phyloP scores from a whole-genome alignment of 768 basidiomycete genomes.

The Coprinopsis strossmayeri region DNA sequence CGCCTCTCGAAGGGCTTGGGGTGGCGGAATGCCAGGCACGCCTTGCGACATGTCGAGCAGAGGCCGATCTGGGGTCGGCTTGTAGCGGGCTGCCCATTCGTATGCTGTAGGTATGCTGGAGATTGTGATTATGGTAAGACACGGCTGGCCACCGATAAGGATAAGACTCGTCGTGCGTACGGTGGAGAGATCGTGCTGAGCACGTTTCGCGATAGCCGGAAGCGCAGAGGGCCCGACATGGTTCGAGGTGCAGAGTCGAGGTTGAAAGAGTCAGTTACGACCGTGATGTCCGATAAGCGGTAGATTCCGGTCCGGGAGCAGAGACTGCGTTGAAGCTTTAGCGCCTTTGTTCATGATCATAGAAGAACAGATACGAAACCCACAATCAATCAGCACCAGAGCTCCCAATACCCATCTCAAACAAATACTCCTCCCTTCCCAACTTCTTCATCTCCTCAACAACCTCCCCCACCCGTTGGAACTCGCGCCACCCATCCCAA shows the following conservation, averaged over 20 bases:
- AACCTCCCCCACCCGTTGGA: constrained; percentile 65
- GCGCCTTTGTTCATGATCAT: too few species aligned
- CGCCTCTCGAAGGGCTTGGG: constrained; percentile 40
- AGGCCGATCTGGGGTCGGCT: constrained; percentile 32
- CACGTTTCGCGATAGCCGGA: neutral
- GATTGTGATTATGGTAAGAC: neutral
- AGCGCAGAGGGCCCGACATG: neutral
- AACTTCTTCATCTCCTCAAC: constrained; percentile 58
- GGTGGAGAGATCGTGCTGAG: constrained; percentile 36
- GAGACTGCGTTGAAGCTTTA: neutral
- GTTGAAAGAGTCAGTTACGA: too few species aligned
- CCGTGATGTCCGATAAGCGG: neutral
- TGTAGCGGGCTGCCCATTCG: constrained; percentile 46
- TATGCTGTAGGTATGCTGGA: constrained; percentile 52
- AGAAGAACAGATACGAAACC: neutral
- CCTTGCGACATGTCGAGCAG: constrained; percentile 74
- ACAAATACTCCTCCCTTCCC: constrained; percentile 48
- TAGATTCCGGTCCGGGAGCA: neutral
- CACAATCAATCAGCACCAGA: neutral
- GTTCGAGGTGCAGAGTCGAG: neutral
- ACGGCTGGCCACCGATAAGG: neutral
- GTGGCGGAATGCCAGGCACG: constrained; percentile 62
- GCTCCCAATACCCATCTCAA: constrained; percentile 60
- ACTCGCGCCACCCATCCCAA: constrained; percentile 46
- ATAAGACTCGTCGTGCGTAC: constrained; percentile 25